These are phyloP conservation scores for Kalmanozyma brasiliensis DNA, from an alignment of 1,284 basidiomycete genomes.

Conservation along the genomic window DNA sequence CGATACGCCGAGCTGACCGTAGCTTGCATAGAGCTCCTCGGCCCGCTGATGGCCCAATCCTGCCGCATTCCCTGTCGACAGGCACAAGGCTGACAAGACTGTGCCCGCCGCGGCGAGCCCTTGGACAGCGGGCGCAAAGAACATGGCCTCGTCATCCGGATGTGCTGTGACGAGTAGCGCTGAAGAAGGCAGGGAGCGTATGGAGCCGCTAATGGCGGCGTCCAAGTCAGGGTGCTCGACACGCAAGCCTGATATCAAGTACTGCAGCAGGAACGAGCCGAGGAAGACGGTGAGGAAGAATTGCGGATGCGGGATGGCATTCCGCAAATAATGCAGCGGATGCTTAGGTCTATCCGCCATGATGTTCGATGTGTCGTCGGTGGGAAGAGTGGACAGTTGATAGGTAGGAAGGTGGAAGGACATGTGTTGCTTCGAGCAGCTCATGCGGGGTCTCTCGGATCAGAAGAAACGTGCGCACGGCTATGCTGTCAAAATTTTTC, in stretches of 20 bases:
- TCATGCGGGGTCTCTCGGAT: no score
- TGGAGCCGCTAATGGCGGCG: neutral
- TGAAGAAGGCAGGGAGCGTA: conserved; percentile 21
- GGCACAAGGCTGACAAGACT: conserved; percentile 69
- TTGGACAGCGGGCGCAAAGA: conserved; percentile 82
- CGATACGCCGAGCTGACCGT: conserved; percentile 75
- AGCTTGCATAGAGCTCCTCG: conserved; percentile 74
- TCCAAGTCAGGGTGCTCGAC: conserved; percentile 14
- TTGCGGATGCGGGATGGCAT: conserved; percentile 36
- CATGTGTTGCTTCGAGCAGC: no score
- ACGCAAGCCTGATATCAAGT: conserved; percentile 34
- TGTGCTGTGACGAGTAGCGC: conserved; percentile 82
- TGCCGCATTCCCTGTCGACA: conserved; percentile 78
- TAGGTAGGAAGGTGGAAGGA: no score
- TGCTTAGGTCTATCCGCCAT: conserved; percentile 18
- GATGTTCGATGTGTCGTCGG: neutral
- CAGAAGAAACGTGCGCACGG: no score
- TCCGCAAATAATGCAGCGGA: conserved; percentile 27
- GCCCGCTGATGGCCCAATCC: conserved; percentile 78
- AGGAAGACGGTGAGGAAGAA: conserved; percentile 39
- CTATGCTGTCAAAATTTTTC: no score
- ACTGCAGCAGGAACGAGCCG: conserved; percentile 35
- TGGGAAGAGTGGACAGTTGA: neutral
- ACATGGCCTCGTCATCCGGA: conserved; percentile 91
- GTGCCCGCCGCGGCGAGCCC: conserved; percentile 71